Evolutionary conservation across 306 rosid species (phyloP).

Genomic region (Begonia masoniana): DNA sequence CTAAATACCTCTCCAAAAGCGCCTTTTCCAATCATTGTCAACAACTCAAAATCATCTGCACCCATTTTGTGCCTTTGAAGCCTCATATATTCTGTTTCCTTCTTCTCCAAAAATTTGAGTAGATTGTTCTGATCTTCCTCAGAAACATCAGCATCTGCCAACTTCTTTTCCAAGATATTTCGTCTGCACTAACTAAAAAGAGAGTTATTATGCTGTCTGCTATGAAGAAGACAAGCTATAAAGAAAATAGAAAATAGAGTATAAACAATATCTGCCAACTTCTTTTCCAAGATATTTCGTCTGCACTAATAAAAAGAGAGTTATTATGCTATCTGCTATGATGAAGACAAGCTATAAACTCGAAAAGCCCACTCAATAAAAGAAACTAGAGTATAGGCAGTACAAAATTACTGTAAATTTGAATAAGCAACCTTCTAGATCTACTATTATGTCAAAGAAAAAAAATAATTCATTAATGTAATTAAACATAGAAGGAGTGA

Average conservation of each 20-base stretch:
- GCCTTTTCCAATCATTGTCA: constrained; percentile 97
- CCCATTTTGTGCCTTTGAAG: constrained; percentile 99
- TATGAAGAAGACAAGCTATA: too few relatives aligned
- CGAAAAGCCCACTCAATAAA: background rate
- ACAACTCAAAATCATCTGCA: constrained; percentile 77
- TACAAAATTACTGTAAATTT: too few relatives aligned
- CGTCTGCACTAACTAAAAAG: constrained; percentile 41
- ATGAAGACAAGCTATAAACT: background rate
- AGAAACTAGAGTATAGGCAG: too few relatives aligned
- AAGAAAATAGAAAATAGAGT: background rate
- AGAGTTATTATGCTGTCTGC: background rate
- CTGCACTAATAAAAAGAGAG: constrained; percentile 26
- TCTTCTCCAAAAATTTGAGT: constrained; percentile 83
- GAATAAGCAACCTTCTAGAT: too few relatives aligned
- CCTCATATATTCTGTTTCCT: constrained; percentile 98
- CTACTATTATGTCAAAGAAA: too few relatives aligned
- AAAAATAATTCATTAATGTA: too few relatives aligned
- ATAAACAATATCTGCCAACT: constrained; percentile 65
- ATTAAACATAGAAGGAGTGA: too few relatives aligned
- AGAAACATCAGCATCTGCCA: constrained; percentile 97
- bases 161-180: constrained; percentile 71
- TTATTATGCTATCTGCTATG: background rate
- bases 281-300: constrained; percentile 68
- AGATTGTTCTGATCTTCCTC: constrained; percentile 96
- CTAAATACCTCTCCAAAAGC: constrained; percentile 95